Evolutionary conservation across 805 yeast species (phyloP), one percentile per base, ranked within the genome.

Genomic region (Limtongia smithiae): DNA sequence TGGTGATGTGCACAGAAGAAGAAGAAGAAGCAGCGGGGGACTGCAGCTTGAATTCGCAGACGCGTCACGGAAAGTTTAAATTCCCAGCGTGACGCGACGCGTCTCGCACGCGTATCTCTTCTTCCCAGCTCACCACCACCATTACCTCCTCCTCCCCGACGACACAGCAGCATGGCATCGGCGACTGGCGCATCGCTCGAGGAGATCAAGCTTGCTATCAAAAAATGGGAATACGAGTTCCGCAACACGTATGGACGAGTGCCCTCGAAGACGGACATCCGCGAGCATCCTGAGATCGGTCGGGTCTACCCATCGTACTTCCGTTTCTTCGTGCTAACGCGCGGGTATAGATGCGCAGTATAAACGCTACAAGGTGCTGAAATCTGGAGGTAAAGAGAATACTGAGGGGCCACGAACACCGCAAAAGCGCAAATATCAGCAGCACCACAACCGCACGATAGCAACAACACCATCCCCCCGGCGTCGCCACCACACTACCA

Each of bases 181-280:
- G 33, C 11, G 42, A 28, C 2, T 18, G 33, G 24, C 4, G n/a
- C 37, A 20, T 28, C 41, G 21, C 33, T 35, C 8, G 55, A 55
- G 21, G 35, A 51, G 41, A 58, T 78, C 30, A 75, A 75, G 54
- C 54, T 65, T 6, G 74, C 72, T 48, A 68, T 80, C 46, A 81
- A 81, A 57, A 61, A 62, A 8, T 81, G 85, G 84, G 85, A 81
- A 53, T 71, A 74, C 37, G 55, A 58, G 2, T 81, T 78, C 57
- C 59, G 63, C 15, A 55, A 59, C 14, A 52, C 61, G 18, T 54
- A 70, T 36, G 73, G 75, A 2, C 63, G 77, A n/a, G 64, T 65
- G 15, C 84, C 85, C 0, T 60, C 68, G 0, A 71, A 69, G 25
- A 68, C 68, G 11, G 84, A 79, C 57, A 72, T 80, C 42, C 74